These are phyloP conservation scores for Aegilops longissima DNA, from an alignment of 176 grass and related monocot species.

Conservation along the genomic window DNA sequence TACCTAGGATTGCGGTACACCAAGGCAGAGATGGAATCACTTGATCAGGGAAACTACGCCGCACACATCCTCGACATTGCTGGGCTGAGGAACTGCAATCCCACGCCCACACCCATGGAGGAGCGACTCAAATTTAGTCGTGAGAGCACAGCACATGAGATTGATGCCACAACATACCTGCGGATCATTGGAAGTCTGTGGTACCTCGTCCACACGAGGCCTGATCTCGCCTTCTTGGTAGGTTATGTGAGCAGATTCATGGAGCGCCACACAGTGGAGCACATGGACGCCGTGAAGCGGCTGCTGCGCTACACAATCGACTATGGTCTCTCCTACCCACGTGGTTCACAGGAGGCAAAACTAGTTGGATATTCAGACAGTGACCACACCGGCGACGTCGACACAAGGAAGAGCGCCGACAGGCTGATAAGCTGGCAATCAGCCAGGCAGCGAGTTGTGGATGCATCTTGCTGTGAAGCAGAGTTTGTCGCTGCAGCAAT, in stretches of 20 bases:
- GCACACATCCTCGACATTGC: not conserved
- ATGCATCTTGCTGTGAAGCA: not conserved
- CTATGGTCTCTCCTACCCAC: not conserved
- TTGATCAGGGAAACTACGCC: not conserved
- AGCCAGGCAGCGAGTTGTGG: not conserved
- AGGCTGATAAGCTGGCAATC: not conserved
- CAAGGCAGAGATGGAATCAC: not conserved
- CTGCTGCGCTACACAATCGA: not conserved
- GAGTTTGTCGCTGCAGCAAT: not conserved
- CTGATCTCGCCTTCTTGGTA: not conserved
- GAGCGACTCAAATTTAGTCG: not conserved
- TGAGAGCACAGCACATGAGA: not conserved
- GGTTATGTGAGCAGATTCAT: not conserved
- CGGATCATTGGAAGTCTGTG: too few species aligned
- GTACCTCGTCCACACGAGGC: too few species aligned
- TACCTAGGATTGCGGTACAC: not conserved
- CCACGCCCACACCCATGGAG: not conserved
- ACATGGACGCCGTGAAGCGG: not conserved
- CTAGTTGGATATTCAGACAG: not conserved
- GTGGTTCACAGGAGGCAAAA: not conserved
- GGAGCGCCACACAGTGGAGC: not conserved
- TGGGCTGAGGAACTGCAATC: not conserved
- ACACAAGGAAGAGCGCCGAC: not conserved
- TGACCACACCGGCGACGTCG: not conserved
- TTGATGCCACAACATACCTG: not conserved